A percentile compares a stretch with the other conserved stretches of the same genome.
Conservation (phyloP, 139 green algal species). For the Coelastrella sp. region DNA sequence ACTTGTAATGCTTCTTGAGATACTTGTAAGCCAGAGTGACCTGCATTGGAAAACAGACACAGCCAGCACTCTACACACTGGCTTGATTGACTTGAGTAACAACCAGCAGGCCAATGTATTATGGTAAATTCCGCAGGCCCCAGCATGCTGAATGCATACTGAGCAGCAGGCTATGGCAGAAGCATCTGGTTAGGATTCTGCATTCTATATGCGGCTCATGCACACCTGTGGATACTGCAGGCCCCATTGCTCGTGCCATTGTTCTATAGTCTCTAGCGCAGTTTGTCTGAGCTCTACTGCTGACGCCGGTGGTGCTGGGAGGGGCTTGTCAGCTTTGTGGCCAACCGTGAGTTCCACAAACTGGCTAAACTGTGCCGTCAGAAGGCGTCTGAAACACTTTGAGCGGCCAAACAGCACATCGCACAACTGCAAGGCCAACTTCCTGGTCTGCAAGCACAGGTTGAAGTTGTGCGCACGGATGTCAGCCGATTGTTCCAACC, state of each 20-base stretch:
- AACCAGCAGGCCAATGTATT: too few relatives aligned
- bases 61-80: too few relatives aligned
- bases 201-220: not conserved
- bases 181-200: too few relatives aligned
- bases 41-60: not conserved
- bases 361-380: constrained; percentile 14
- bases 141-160: too few relatives aligned
- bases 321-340: constrained; percentile 10
- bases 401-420: constrained; percentile 32
- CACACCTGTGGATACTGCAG: constrained; percentile 34
- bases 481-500: too few relatives aligned
- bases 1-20: constrained; percentile 45
- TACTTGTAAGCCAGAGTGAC: constrained; percentile 28
- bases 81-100: too few relatives aligned
- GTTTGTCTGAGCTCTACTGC: constrained; percentile 10
- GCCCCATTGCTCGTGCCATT: constrained; percentile 28
- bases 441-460: constrained; percentile 21
- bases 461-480: not conserved
- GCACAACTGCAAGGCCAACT: constrained; percentile 10
- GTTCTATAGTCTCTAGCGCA: constrained; percentile 18
- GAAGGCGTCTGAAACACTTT: constrained; percentile 3
- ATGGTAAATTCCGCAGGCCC: too few relatives aligned
- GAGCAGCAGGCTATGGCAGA: too few relatives aligned
- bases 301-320: constrained; percentile 15
- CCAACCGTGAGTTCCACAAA: constrained; percentile 24